Evolutionary conservation across 202 grass and related monocot species (phyloP).

Genomic region (Setaria viridis): DNA sequence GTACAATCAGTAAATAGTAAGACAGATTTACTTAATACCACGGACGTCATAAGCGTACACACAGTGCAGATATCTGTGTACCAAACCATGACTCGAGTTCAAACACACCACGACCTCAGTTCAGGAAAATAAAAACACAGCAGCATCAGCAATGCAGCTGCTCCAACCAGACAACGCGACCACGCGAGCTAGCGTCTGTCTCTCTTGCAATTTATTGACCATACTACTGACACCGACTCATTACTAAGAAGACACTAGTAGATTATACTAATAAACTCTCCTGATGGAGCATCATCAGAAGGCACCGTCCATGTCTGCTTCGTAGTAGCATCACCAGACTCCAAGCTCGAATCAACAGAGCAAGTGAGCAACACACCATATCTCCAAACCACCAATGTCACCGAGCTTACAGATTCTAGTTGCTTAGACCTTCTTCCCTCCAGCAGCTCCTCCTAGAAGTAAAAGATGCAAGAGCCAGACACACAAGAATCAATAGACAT

Average conservation of each 20-base stretch:
- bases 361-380: background rate
- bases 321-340: constrained; percentile 21
- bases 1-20: background rate
- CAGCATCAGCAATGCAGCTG: background rate
- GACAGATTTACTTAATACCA: background rate
- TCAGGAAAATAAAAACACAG: background rate
- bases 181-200: background rate
- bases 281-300: constrained; percentile 29
- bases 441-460: constrained; percentile 8
- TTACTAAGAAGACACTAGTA: background rate
- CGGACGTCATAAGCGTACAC: background rate
- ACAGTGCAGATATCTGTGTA: background rate
- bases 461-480: background rate
- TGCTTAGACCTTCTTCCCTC: constrained; percentile 27
- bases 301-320: constrained; percentile 6
- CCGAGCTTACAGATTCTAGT: background rate
- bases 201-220: constrained; percentile 9
- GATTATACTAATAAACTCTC: background rate
- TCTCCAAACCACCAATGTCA: constrained; percentile 23
- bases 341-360: constrained; percentile 20
- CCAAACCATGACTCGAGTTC: background rate
- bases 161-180: background rate
- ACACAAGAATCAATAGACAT: background rate
- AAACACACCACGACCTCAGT: constrained; percentile 4
- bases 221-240: background rate